phyloP scores from a whole-genome alignment of 2,329 filamentous ascomycete species.

The Lasiodiplodia citricola region DNA sequence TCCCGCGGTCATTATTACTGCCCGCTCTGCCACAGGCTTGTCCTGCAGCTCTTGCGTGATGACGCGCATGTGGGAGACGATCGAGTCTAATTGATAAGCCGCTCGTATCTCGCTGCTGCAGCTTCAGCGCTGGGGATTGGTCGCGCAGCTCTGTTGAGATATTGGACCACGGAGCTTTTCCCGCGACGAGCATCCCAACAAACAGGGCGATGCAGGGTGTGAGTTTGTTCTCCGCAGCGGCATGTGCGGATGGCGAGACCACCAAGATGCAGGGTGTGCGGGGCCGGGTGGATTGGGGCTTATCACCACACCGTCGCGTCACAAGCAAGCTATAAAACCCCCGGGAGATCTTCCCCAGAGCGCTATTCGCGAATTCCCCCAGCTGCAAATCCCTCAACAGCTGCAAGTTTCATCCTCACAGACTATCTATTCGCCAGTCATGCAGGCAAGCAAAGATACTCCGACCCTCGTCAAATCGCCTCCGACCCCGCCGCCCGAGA shows the following conservation, averaged over 20 bases:
- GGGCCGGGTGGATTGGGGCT: neutral
- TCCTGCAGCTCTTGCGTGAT: neutral
- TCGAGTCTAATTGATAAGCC: constrained; percentile 6
- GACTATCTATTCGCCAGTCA: neutral
- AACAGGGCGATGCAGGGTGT: neutral
- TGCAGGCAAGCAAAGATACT: neutral
- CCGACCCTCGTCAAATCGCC: neutral
- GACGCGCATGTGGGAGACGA: neutral
- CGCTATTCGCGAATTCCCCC: neutral
- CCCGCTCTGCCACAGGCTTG: constrained; percentile 11
- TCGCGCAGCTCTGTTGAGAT: neutral
- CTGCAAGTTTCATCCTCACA: neutral
- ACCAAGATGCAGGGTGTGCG: constrained; percentile 5
- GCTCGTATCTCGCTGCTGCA: neutral
- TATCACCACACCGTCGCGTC: neutral
- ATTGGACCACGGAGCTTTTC: neutral
- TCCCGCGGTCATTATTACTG: constrained; percentile 11
- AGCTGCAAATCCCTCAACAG: neutral
- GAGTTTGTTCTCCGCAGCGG: neutral
- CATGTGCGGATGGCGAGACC: constrained; percentile 8
- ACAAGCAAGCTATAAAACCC: neutral
- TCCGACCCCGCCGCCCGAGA: neutral
- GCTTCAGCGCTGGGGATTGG: neutral
- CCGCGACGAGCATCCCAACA: constrained; percentile 12
- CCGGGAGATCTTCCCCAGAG: neutral